These are phyloP conservation scores for Haplosporangium sp. DNA, from an alignment of 371 early-diverging fungal genomes.

Conservation along the genomic window DNA sequence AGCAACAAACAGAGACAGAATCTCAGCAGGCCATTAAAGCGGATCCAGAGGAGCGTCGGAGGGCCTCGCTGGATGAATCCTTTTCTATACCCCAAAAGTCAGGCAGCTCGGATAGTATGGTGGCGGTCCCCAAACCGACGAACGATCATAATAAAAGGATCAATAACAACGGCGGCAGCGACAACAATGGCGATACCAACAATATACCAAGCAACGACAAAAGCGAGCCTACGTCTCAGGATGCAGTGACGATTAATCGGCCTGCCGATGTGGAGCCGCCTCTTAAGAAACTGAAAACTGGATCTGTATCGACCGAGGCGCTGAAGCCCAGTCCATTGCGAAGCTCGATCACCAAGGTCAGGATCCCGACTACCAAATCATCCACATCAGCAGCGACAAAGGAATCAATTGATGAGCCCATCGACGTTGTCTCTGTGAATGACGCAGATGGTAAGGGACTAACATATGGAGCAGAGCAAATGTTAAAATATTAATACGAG, in stretches of 20 bases:
- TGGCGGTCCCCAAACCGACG: neutral
- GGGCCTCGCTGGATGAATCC: neutral
- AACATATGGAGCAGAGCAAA: neutral
- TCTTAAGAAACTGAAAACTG: constrained; percentile 21
- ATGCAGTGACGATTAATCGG: neutral
- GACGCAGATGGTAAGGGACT: constrained; percentile 14
- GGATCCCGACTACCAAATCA: constrained; percentile 1
- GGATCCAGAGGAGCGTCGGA: too few relatives aligned
- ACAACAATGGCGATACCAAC: constrained; percentile 5
- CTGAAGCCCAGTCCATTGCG: constrained; percentile 32
- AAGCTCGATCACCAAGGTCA: constrained; percentile 16
- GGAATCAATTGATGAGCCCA: constrained; percentile 12
- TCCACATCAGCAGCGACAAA: constrained; percentile 5
- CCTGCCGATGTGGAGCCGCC: constrained; percentile 13
- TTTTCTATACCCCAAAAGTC: neutral
- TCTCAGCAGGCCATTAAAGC: neutral
- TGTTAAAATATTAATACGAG: neutral
- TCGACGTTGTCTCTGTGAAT: constrained; percentile 25
- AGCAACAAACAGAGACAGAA: neutral
- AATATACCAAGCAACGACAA: neutral
- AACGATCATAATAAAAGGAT: neutral
- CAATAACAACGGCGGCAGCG: neutral
- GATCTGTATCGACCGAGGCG: constrained; percentile 9
- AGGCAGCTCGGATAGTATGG: neutral
- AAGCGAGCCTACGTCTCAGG: neutral